Conservation (phyloP, 345 rosid genomes). For the Turritis glabra region DNA sequence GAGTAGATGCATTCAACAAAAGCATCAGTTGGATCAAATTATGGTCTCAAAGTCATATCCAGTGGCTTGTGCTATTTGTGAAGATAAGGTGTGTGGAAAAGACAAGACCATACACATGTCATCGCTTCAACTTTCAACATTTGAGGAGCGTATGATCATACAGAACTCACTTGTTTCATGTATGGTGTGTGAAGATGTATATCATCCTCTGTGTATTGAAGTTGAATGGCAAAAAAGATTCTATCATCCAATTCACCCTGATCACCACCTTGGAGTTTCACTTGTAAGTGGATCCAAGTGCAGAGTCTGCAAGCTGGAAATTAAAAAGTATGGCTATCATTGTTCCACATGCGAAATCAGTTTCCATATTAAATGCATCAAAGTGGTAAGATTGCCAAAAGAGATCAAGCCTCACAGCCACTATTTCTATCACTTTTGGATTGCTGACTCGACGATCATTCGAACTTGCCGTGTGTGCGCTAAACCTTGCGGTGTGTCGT, state of each 20-base stretch:
- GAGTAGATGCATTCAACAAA: not conserved
- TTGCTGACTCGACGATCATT: not conserved
- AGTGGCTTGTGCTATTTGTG: not conserved
- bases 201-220: not conserved
- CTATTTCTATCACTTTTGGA: not conserved
- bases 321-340: not conserved
- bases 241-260: not conserved
- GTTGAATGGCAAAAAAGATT: not conserved
- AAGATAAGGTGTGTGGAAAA: not conserved
- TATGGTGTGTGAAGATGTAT: not conserved
- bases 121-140: not conserved
- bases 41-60: not conserved
- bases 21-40: not conserved
- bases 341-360: not conserved
- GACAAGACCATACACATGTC: not conserved
- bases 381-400: not conserved
- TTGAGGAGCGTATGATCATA: not conserved
- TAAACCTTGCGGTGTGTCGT: not conserved
- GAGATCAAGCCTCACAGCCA: not conserved
- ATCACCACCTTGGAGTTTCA: not conserved
- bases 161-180: not conserved
- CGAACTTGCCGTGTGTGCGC: not conserved
- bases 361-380: conserved; percentile 1
- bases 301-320: not conserved
- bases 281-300: conserved; percentile 3